A percentile compares a stretch with the other conserved stretches of the same genome.
Evolutionary conservation across 2,329 filamentous ascomycete genomes (phyloP).

Genomic region (Stagonosporopsis chrysanthemi): DNA sequence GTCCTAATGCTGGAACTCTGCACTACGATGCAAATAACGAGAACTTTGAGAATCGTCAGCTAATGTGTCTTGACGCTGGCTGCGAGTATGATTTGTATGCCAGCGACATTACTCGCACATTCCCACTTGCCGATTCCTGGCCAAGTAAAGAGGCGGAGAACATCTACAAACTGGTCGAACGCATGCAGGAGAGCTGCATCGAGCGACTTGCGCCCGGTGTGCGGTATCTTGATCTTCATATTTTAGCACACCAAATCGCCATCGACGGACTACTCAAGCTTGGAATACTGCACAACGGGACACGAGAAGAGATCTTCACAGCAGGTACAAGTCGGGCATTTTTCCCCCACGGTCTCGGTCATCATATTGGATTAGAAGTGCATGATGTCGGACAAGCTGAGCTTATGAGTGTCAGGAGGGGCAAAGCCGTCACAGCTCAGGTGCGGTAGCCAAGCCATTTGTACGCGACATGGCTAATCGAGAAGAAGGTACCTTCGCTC

Average conservation of each 20-base stretch:
- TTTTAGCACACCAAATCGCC: constrained; percentile 75
- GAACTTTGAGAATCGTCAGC: constrained; percentile 71
- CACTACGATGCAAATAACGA: constrained; percentile 87
- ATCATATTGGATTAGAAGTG: constrained; percentile 92
- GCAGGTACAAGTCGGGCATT: constrained; percentile 86
- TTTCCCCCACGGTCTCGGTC: constrained; percentile 89
- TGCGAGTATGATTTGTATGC: constrained; percentile 87
- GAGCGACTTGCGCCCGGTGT: constrained; percentile 72
- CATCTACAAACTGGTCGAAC: constrained; percentile 79
- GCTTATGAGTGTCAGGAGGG: constrained; percentile 42
- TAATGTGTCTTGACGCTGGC: constrained; percentile 86
- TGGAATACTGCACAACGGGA: constrained; percentile 73
- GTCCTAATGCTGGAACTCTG: constrained; percentile 80
- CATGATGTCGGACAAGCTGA: constrained; percentile 67
- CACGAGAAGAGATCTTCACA: constrained; percentile 74
- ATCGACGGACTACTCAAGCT: constrained; percentile 73
- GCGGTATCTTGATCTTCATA: constrained; percentile 74
- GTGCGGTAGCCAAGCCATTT: not conserved
- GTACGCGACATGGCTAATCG: constrained; percentile 14
- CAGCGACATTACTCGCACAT: constrained; percentile 86
- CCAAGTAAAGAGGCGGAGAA: constrained; percentile 69
- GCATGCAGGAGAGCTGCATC: constrained; percentile 83
- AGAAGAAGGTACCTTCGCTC: constrained; percentile 36
- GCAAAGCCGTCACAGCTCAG: constrained; percentile 37
- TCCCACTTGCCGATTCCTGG: constrained; percentile 78